Evolutionary conservation across 2,329 filamentous ascomycete species (phyloP), one percentile per base, ranked within the genome.

Genomic region (Colletotrichum chlorophyti): DNA sequence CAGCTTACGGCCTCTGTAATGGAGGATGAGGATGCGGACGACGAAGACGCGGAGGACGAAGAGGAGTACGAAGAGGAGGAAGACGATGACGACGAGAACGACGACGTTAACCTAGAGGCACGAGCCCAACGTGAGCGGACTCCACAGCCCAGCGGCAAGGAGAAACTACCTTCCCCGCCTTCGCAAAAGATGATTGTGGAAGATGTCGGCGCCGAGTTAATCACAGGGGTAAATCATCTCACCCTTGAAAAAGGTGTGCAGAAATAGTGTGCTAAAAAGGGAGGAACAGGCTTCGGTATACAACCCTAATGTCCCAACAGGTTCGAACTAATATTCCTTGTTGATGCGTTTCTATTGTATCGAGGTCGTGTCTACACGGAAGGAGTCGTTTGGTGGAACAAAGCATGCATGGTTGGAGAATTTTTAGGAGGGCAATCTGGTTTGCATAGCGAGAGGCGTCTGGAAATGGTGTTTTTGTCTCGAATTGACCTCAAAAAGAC

Each of bases 221-320:
- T 87, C 51, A 86, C 84, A 15, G 85, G 85, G 52, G 70, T 88
- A 72, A 78, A 79, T 71, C 76, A 83, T 60, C 69, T 87, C 48
- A 74, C 76, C 48, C 63, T 84, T 31, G 77, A 80, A 57, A 76
- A 76, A 65, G 73, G 71, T 49, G 63, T 59, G 47, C 65, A 66
- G 58, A 67, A 66, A 60, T 60, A 62, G 58, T 58, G 58, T 52
- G 52, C 58, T 61, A 61, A 63, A 62, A 17, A 52, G 40, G 46
- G 50, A 51, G 58, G 47, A 62, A 45, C 45, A 64, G 53, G 48
- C 53, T 38, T 49, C 58, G 38, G 53, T 60, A 29, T 58, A 59
- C 19, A 53, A 60, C 41, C 58, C 58, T 60, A 53, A 58, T 55
- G 31, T 49, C 21, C 34, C 58, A 34, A 41, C 57, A 54, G 51